Conservation (phyloP, 768 basidiomycete genomes). For the Kwoniella bestiolae region DNA sequence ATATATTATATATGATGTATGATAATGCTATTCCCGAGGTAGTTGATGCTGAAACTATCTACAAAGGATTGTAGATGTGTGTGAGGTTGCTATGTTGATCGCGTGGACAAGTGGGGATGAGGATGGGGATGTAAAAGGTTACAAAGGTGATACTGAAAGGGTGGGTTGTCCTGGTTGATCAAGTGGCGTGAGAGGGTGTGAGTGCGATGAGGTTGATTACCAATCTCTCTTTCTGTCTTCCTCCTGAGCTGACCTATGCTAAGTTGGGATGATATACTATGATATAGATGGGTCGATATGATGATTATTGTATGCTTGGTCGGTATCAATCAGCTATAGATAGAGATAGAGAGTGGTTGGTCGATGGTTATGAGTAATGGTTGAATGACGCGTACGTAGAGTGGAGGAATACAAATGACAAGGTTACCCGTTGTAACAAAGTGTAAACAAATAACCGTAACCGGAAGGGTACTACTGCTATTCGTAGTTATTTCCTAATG, state of each 20-base stretch:
- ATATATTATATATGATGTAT: background rate
- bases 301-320: background rate
- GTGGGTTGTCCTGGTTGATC: background rate
- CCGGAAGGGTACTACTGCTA: background rate
- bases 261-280: background rate
- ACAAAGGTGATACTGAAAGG: background rate
- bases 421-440: slow-evolving; percentile 5
- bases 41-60: background rate
- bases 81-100: too few species aligned
- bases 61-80: background rate
- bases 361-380: background rate
- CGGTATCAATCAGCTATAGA: background rate
- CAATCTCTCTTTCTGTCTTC: background rate
- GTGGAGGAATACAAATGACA: background rate
- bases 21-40: background rate
- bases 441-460: background rate
- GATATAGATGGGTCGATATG: slow-evolving; percentile 5
- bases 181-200: background rate
- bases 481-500: background rate
- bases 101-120: background rate
- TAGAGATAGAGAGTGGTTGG: background rate
- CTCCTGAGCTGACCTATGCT: background rate
- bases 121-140: background rate
- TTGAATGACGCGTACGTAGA: background rate
- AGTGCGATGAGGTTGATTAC: background rate